Percentiles rank a stretch among this genome's conserved stretches.
Conservation (phyloP, 495 filamentous ascomycete genomes). For the Hypoxylon subgilvum region DNA sequence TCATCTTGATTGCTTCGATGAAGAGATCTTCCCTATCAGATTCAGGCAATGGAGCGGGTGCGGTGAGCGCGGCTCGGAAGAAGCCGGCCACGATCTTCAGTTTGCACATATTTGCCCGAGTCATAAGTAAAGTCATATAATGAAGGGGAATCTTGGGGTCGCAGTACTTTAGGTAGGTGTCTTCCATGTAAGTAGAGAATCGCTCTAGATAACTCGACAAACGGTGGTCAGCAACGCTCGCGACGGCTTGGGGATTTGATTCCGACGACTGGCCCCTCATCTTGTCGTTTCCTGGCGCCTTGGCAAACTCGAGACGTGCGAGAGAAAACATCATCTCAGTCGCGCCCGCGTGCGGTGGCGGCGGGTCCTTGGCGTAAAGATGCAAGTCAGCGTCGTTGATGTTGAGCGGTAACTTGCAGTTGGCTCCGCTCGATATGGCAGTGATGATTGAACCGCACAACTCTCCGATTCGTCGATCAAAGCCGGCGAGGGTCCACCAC, state of each 20-base stretch:
- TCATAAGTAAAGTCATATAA: slow-evolving; percentile 57
- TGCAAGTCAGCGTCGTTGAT: slow-evolving; percentile 64
- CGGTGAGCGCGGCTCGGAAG: slow-evolving; percentile 38
- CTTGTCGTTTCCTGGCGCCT: slow-evolving; percentile 51
- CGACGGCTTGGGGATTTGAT: slow-evolving; percentile 48
- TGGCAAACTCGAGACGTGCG: slow-evolving; percentile 56
- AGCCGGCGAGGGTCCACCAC: slow-evolving; percentile 73
- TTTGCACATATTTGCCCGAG: slow-evolving; percentile 57
- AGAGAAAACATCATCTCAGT: slow-evolving; percentile 61
- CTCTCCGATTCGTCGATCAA: slow-evolving; percentile 69
- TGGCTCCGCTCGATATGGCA: slow-evolving; percentile 55
- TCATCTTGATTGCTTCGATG: slow-evolving; percentile 55
- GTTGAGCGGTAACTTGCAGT: slow-evolving; percentile 59
- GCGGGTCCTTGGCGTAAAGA: slow-evolving; percentile 53
- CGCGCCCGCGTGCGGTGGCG: slow-evolving; percentile 48
- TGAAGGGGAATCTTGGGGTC: slow-evolving; percentile 67
- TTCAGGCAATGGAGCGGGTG: slow-evolving; percentile 38
- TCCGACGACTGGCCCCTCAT: slow-evolving; percentile 47
- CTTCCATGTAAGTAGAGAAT: slow-evolving; percentile 62
- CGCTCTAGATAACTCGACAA: slow-evolving; percentile 59
- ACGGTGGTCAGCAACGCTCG: slow-evolving; percentile 53
- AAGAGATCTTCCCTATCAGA: slow-evolving; percentile 54
- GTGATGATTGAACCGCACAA: slow-evolving; percentile 69
- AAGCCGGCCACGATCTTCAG: slow-evolving; percentile 44
- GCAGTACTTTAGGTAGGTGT: slow-evolving; percentile 64